Conservation (phyloP, 2,329 filamentous ascomycete genomes). For the Tympanopsis confertula region DNA sequence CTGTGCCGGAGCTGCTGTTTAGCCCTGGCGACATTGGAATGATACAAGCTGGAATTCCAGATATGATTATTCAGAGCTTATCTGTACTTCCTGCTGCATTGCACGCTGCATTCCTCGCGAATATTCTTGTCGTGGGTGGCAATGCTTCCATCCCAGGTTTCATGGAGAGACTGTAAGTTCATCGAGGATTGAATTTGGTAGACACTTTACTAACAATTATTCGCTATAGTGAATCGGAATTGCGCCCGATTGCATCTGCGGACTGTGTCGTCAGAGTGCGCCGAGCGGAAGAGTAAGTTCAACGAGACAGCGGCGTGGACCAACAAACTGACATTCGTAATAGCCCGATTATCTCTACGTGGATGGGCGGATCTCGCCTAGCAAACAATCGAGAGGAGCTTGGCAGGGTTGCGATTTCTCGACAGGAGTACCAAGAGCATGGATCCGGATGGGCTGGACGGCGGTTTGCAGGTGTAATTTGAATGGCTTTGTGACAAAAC, state of each 20-base stretch:
- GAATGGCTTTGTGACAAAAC: background rate
- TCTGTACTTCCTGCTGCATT: constrained; percentile 42
- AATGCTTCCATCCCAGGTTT: constrained; percentile 49
- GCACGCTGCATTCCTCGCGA: constrained; percentile 46
- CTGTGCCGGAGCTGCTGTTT: constrained; percentile 54
- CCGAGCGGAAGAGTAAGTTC: constrained; percentile 24
- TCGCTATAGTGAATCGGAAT: constrained; percentile 22
- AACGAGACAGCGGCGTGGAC: background rate
- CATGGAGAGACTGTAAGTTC: constrained; percentile 35
- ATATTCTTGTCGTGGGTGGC: constrained; percentile 52
- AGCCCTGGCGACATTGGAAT: constrained; percentile 51
- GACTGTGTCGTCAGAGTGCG: constrained; percentile 40
- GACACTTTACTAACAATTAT: background rate
- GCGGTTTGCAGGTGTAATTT: constrained; percentile 28
- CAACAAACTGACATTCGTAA: no score
- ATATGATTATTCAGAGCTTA: constrained; percentile 46
- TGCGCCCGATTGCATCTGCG: constrained; percentile 34
- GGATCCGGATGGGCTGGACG: constrained; percentile 40
- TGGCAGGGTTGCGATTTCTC: constrained; percentile 40
- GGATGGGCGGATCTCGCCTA: constrained; percentile 48
- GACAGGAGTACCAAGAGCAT: constrained; percentile 52
- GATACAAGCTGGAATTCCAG: constrained; percentile 46
- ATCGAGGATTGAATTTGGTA: no score
- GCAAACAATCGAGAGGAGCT: constrained; percentile 40
- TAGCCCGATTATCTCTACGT: constrained; percentile 42